These are phyloP conservation scores for Pleurotus giganteus DNA, from an alignment of 768 basidiomycete genomes.

Conservation along the genomic window DNA sequence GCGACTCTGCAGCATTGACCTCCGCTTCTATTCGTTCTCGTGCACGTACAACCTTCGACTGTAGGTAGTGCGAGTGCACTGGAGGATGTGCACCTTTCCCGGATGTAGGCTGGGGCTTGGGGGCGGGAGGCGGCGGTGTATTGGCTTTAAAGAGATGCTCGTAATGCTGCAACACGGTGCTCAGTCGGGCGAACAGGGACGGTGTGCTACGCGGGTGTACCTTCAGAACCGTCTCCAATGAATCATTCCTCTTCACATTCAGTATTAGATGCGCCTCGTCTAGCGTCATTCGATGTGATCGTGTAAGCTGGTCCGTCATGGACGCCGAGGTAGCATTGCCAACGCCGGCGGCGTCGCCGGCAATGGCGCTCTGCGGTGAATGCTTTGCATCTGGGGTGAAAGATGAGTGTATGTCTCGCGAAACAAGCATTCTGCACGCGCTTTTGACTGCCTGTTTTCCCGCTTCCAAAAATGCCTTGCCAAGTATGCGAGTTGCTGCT, in stretches of 20 bases:
- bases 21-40: constrained; percentile 95
- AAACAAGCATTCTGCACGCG: constrained; percentile 35
- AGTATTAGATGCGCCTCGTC: constrained; percentile 94
- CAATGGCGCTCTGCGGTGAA: constrained; percentile 67
- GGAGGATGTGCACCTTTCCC: constrained; percentile 42
- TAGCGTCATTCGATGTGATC: constrained; percentile 87
- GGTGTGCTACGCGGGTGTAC: constrained; percentile 32
- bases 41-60: constrained; percentile 95
- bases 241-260: constrained; percentile 77
- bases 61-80: constrained; percentile 84
- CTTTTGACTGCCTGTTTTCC: constrained; percentile 92
- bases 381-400: constrained; percentile 72
- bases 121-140: constrained; percentile 54
- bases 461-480: constrained; percentile 89
- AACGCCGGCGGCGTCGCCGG: constrained; percentile 69
- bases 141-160: constrained; percentile 93
- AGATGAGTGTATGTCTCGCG: constrained; percentile 1
- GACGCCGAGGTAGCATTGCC: constrained; percentile 75
- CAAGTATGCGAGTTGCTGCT: constrained; percentile 77
- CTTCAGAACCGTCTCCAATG: constrained; percentile 68
- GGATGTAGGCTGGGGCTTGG: constrained; percentile 42
- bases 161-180: constrained; percentile 61
- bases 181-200: not conserved
- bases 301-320: constrained; percentile 75
- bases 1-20: constrained; percentile 29